Percentiles rank a stretch among this genome's conserved stretches.
Conservation (phyloP, 2,329 filamentous ascomycete genomes). For the Kalmusia sp. region DNA sequence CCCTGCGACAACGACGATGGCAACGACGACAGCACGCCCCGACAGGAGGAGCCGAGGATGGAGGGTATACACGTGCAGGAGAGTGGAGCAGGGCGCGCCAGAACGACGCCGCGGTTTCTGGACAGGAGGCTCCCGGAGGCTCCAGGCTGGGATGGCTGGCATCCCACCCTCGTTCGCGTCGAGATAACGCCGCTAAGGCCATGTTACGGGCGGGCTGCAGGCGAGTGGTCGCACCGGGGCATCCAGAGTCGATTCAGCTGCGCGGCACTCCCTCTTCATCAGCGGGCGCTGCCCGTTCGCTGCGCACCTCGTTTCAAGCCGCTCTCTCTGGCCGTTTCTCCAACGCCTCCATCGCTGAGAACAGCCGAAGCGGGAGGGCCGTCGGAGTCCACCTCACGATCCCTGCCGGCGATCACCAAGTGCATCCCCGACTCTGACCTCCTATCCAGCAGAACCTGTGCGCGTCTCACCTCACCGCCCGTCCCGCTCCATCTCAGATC, state of each 20-base stretch:
- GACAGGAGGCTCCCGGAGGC: not conserved
- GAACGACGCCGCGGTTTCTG: not conserved
- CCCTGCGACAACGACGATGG: not conserved
- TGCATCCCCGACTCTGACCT: slow-evolving; percentile 2
- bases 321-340: not conserved
- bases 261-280: slow-evolving; percentile 1
- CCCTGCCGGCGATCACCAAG: not conserved
- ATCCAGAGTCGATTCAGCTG: not conserved
- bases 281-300: slow-evolving; percentile 6
- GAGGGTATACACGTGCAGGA: not conserved
- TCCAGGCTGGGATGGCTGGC: not conserved
- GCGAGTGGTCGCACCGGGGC: not conserved
- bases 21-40: not conserved
- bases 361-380: slow-evolving; percentile 1
- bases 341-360: slow-evolving; percentile 6
- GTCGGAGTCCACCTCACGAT: not conserved
- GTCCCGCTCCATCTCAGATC: not conserved
- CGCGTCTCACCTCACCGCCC: slow-evolving; percentile 11
- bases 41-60: not conserved
- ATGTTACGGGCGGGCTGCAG: slow-evolving; percentile 2
- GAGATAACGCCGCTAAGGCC: not conserved
- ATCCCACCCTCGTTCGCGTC: not conserved
- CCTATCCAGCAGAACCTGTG: slow-evolving; percentile 7
- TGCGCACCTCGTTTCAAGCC: not conserved
- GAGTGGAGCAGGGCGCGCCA: not conserved